A percentile compares a stretch with the other conserved stretches of the same genome.
phyloP scores from a whole-genome alignment of 2,329 filamentous ascomycete species.

The Penicillium sp. region DNA sequence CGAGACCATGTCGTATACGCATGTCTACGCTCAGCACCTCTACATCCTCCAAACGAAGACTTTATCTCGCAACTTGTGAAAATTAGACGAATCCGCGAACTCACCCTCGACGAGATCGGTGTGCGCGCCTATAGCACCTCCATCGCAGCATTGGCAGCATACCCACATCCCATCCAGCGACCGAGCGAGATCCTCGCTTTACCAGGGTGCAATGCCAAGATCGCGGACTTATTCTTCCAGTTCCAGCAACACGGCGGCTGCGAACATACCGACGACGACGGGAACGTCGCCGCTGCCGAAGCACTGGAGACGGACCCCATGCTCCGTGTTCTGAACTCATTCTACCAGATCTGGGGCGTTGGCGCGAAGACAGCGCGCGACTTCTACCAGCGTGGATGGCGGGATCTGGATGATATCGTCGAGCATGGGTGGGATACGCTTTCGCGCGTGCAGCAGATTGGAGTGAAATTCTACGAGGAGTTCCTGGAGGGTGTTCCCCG shows the following conservation, averaged over 20 bases:
- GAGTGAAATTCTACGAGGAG: constrained; percentile 90
- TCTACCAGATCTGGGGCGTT: constrained; percentile 91
- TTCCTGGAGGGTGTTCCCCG: constrained; percentile 70
- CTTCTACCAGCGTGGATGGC: constrained; percentile 73
- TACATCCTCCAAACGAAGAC: constrained; percentile 65
- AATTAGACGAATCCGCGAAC: constrained; percentile 67
- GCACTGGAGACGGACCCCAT: constrained; percentile 63
- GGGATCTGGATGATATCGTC: constrained; percentile 79
- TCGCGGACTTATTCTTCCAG: constrained; percentile 73
- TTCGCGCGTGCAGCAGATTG: constrained; percentile 83
- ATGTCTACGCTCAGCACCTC: constrained; percentile 73
- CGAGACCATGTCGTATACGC: constrained; percentile 65
- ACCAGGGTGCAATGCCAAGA: constrained; percentile 78
- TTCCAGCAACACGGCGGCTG: constrained; percentile 52
- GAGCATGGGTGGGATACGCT: constrained; percentile 75
- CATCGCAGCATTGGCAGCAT: constrained; percentile 79
- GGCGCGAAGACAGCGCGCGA: constrained; percentile 75
- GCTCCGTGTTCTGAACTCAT: constrained; percentile 63
- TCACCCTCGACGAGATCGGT: constrained; percentile 74
- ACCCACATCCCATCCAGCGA: constrained; percentile 59
- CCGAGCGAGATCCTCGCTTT: constrained; percentile 51
- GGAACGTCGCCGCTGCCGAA: constrained; percentile 60
- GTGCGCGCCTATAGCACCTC: constrained; percentile 83
- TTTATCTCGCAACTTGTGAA: constrained; percentile 74
- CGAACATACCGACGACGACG: constrained; percentile 41